Conservation (phyloP, 306 rosid species). For the Trichosanthes cucumerina region DNA sequence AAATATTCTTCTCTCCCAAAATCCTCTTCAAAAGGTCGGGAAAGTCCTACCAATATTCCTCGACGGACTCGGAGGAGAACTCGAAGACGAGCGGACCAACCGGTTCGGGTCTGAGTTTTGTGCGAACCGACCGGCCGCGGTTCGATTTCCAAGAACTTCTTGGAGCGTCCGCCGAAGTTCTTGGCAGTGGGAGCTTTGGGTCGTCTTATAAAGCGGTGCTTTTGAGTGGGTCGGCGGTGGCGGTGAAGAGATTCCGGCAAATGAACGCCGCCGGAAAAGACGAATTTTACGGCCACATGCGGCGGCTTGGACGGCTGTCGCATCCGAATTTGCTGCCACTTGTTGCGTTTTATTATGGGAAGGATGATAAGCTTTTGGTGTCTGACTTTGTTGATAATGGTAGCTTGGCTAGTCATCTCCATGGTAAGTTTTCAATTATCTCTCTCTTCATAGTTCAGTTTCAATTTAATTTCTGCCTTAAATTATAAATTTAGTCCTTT, state of each 20-base stretch:
- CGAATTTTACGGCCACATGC: slow-evolving; percentile 59
- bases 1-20: not conserved
- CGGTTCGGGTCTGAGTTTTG: slow-evolving; percentile 30
- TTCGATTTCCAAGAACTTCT: slow-evolving; percentile 65
- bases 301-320: slow-evolving; percentile 45
- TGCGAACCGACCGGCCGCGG: slow-evolving; percentile 23
- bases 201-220: slow-evolving; percentile 67
- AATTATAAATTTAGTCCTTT: too few relatives aligned
- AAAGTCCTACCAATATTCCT: slow-evolving; percentile 8
- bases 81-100: slow-evolving; percentile 18
- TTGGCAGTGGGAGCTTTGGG: slow-evolving; percentile 81
- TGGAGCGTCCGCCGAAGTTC: slow-evolving; percentile 64
- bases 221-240: slow-evolving; percentile 42
- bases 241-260: slow-evolving; percentile 71
- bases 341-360: slow-evolving; percentile 45
- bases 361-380: slow-evolving; percentile 53
- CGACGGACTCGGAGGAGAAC: slow-evolving; percentile 8
- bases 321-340: slow-evolving; percentile 56
- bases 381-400: slow-evolving; percentile 42
- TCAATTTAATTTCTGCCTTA: too few relatives aligned
- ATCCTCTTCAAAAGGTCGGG: not conserved
- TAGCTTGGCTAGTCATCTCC: slow-evolving; percentile 62
- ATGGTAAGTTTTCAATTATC: slow-evolving; percentile 22
- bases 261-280: slow-evolving; percentile 50
- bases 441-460: too few relatives aligned